phyloP scores from a whole-genome alignment of 345 rosid genomes.

The Stellera chamaejasme region DNA sequence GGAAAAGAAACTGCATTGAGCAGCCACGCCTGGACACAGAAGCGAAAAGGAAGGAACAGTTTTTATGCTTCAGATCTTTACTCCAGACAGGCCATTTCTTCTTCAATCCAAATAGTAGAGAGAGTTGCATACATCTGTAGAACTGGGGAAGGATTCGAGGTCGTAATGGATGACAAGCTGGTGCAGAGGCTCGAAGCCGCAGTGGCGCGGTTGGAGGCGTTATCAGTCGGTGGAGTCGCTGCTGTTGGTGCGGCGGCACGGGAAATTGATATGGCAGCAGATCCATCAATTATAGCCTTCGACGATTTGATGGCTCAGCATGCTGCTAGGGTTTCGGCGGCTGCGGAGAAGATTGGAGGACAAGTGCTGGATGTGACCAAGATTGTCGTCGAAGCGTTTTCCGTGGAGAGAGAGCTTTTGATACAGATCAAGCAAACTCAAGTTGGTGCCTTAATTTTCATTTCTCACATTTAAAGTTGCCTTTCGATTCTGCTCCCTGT shows the following conservation, averaged over 20 bases:
- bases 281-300: conserved; percentile 76
- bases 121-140: conserved; percentile 1
- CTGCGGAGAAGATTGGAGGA: conserved; percentile 92
- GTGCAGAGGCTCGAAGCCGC: conserved; percentile 73
- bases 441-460: conserved; percentile 22
- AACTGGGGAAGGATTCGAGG: conserved; percentile 6
- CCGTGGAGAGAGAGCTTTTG: conserved; percentile 58
- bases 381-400: conserved; percentile 58
- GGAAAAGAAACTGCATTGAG: neutral
- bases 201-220: conserved; percentile 61
- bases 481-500: neutral
- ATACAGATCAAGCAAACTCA: conserved; percentile 56
- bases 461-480: neutral
- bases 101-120: neutral
- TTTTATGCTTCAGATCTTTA: conserved; percentile 15
- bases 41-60: too few species aligned
- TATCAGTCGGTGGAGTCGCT: conserved; percentile 31
- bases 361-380: conserved; percentile 66
- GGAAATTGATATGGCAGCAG: conserved; percentile 26
- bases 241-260: conserved; percentile 14
- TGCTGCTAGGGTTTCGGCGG: conserved; percentile 42
- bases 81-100: neutral
- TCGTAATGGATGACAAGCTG: conserved; percentile 66
- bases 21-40: neutral
- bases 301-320: conserved; percentile 54